These are phyloP conservation scores for Trichoderma polysporum DNA, from an alignment of 2,329 filamentous ascomycete genomes.

Conservation along the genomic window DNA sequence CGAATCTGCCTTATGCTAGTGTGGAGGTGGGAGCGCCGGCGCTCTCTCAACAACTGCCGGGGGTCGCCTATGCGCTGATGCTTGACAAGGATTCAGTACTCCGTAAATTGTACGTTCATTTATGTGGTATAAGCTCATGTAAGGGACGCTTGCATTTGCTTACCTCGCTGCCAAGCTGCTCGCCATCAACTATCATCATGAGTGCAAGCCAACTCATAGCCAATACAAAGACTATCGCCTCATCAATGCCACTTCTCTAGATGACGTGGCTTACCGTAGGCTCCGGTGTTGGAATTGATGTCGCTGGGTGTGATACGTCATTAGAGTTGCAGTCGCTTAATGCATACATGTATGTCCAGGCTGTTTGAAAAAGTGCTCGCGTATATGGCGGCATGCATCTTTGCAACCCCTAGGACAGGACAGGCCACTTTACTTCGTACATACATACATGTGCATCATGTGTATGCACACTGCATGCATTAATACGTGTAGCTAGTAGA, in stretches of 20 bases:
- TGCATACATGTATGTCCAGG: background rate
- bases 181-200: background rate
- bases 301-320: background rate
- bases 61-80: background rate
- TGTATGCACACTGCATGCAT: slow-evolving; percentile 5
- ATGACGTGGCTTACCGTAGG: slow-evolving; percentile 9
- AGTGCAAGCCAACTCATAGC: background rate
- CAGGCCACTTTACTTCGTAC: background rate
- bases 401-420: background rate
- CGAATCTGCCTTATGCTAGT: background rate
- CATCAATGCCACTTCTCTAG: background rate
- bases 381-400: background rate
- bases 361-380: background rate
- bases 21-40: background rate
- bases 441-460: background rate
- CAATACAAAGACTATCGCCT: background rate
- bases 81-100: background rate
- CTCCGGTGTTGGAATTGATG: background rate
- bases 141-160: background rate
- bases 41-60: background rate
- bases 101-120: background rate
- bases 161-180: background rate
- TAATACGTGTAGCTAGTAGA: slow-evolving; percentile 5
- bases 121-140: background rate
- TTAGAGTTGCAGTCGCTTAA: slow-evolving; percentile 16